phyloP scores from a whole-genome alignment of 176 grass and related monocot species.

The Pharus latifolius region DNA sequence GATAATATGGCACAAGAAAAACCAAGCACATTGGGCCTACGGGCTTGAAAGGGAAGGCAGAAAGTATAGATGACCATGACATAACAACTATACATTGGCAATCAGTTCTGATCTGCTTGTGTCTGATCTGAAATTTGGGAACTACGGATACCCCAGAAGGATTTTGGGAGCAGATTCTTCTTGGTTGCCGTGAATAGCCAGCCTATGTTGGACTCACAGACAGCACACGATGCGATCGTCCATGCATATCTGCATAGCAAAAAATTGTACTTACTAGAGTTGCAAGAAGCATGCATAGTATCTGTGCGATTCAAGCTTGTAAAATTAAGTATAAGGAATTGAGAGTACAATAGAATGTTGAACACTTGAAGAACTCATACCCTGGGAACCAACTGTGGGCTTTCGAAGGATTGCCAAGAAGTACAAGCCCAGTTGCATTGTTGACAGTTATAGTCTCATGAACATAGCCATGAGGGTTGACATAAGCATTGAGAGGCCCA shows the following conservation, averaged over 20 bases:
- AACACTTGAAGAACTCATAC: constrained; percentile 25
- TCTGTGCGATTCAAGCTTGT: not conserved
- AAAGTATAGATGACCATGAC: too few species aligned
- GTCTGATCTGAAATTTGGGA: constrained; percentile 65
- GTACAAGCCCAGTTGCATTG: constrained; percentile 47
- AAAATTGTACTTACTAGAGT: not conserved
- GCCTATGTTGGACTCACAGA: constrained; percentile 50
- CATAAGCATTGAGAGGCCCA: constrained; percentile 79
- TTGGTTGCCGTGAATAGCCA: constrained; percentile 70
- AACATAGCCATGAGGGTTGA: constrained; percentile 69
- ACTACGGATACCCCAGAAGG: constrained; percentile 92
- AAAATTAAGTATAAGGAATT: not conserved
- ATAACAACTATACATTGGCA: not conserved
- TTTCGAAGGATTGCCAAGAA: constrained; percentile 19
- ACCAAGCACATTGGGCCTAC: too few species aligned
- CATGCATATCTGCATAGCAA: constrained; percentile 54
- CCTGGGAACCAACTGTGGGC: constrained; percentile 95
- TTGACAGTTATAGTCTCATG: constrained; percentile 79
- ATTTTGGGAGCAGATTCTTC: constrained; percentile 61
- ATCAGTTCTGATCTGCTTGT: constrained; percentile 18
- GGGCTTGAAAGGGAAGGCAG: too few species aligned
- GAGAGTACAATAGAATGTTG: not conserved
- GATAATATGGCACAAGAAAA: too few species aligned
- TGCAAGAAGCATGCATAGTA: not conserved
- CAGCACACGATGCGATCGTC: constrained; percentile 46